Evolutionary conservation across 768 basidiomycete genomes (phyloP).

Genomic region (Suillus paluster): DNA sequence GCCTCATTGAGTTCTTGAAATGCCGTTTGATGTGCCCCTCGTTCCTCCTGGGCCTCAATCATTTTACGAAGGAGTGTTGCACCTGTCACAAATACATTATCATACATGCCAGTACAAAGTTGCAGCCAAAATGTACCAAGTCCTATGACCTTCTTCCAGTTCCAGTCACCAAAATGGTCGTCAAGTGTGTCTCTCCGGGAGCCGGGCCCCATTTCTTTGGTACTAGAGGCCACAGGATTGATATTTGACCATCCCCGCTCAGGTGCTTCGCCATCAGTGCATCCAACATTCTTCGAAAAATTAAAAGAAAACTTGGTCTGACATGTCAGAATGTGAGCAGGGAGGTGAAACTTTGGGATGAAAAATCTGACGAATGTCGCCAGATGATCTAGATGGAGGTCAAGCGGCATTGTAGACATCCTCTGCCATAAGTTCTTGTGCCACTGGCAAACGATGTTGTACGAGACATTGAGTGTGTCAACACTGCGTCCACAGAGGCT

Average conservation of each 20-base stretch:
- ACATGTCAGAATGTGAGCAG: conserved; percentile 34
- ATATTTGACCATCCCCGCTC: conserved; percentile 40
- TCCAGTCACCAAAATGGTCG: conserved; percentile 37
- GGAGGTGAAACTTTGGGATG: conserved; percentile 43
- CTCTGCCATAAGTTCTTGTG: conserved; percentile 12
- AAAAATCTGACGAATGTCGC: conserved; percentile 11
- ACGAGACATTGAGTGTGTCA: conserved; percentile 14
- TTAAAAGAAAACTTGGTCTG: conserved; percentile 33
- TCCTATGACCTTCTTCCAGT: conserved; percentile 34
- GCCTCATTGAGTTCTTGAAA: background rate
- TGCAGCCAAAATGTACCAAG: conserved; percentile 21
- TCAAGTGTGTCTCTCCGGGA: conserved; percentile 38
- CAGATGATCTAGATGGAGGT: background rate
- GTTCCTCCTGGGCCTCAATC: background rate
- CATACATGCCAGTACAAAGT: no score
- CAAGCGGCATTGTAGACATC: background rate
- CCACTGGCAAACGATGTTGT: conserved; percentile 30
- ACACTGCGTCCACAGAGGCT: background rate
- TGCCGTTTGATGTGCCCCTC: background rate
- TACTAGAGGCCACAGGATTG: conserved; percentile 34
- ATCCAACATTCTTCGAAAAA: conserved; percentile 29
- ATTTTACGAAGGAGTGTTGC: conserved; percentile 5
- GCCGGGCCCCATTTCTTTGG: conserved; percentile 39
- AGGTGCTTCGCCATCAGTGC: conserved; percentile 40
- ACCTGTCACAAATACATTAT: background rate